phyloP scores from a whole-genome alignment of 176 grass and related monocot species.

The Zoysia japonica region DNA sequence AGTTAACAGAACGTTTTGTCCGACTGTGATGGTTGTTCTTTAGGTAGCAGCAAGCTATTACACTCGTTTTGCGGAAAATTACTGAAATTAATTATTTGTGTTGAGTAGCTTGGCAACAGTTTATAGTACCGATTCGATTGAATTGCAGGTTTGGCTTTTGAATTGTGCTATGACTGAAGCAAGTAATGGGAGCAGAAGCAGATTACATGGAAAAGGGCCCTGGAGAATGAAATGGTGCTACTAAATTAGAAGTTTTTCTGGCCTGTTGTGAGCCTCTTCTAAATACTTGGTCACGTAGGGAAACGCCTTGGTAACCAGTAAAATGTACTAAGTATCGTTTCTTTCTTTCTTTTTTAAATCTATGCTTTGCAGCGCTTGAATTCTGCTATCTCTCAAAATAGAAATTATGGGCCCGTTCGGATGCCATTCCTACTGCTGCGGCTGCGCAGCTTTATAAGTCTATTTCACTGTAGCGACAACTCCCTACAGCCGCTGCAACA shows the following conservation, averaged over 20 bases:
- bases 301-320: too few species aligned
- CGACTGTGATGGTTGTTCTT: not conserved
- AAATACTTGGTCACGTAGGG: too few species aligned
- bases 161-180: constrained; percentile 50
- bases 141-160: constrained; percentile 48
- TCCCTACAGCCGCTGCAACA: too few species aligned
- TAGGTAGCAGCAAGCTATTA: not conserved
- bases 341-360: too few species aligned
- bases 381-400: too few species aligned
- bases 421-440: too few species aligned
- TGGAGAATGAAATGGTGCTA: not conserved
- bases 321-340: too few species aligned
- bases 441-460: too few species aligned
- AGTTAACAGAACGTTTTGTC: not conserved
- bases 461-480: too few species aligned
- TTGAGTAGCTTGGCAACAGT: not conserved
- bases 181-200: not conserved
- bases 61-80: not conserved
- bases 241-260: not conserved
- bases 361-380: too few species aligned
- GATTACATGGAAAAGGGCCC: not conserved
- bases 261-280: not conserved
- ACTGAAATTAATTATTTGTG: not conserved
- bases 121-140: not conserved
- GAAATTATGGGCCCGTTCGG: too few species aligned